Conservation (phyloP, 371 early-diverging fungal species). For the Mortierella sp. region DNA sequence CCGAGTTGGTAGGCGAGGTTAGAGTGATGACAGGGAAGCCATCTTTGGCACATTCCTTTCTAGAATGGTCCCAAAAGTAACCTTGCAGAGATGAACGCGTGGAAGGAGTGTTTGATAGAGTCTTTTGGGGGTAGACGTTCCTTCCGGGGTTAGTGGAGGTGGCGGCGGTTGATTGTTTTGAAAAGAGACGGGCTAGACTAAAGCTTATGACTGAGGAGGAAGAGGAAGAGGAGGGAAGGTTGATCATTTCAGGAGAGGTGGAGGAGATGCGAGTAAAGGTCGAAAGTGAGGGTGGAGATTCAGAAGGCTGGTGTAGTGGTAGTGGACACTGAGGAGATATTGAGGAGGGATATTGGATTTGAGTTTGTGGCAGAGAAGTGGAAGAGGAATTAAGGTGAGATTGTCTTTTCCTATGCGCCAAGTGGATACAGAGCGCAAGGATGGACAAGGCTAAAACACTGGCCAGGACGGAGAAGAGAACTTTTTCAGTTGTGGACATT, state of each 20-base stretch:
- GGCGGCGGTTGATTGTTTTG: conserved; percentile 6
- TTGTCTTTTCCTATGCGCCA: not conserved
- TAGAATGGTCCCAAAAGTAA: conserved; percentile 15
- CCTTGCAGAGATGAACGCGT: conserved; percentile 15
- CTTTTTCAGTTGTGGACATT: conserved; percentile 14
- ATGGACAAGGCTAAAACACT: not conserved
- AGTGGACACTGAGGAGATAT: not conserved
- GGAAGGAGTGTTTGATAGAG: conserved; percentile 23
- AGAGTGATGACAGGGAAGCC: conserved; percentile 43
- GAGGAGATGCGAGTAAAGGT: conserved; percentile 37
- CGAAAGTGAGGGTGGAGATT: conserved; percentile 26
- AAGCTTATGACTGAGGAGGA: conserved; percentile 7
- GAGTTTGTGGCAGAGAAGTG: not conserved
- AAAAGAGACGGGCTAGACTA: conserved; percentile 31
- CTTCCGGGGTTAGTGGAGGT: not conserved
- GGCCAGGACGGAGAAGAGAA: conserved; percentile 6
- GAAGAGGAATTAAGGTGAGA: not conserved
- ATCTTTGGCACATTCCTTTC: conserved; percentile 21
- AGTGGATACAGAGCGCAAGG: conserved; percentile 2
- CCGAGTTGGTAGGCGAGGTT: conserved; percentile 48
- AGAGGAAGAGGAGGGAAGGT: not conserved
- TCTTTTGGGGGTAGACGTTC: conserved; percentile 17
- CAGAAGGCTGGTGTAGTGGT: conserved; percentile 15
- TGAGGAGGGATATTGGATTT: conserved; percentile 4
- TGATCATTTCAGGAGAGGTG: conserved; percentile 21